phyloP scores from a whole-genome alignment of 768 basidiomycete genomes.

The Boletus pseudopeckii region DNA sequence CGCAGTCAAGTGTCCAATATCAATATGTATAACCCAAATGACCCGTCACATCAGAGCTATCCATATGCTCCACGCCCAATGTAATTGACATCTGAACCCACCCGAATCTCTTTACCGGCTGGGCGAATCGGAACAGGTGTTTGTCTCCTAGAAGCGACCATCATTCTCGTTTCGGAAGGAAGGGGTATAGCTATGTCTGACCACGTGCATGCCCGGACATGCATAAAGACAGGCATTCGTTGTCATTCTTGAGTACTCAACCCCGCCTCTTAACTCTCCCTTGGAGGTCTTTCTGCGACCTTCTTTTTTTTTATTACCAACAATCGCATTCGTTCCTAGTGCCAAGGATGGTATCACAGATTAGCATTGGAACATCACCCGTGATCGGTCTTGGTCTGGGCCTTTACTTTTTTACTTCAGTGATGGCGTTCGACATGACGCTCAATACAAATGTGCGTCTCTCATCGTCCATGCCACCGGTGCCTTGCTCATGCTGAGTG shows the following conservation, averaged over 20 bases:
- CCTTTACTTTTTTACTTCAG: conserved; percentile 10
- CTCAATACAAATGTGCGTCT: conserved; percentile 22
- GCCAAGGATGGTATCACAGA: conserved; percentile 10
- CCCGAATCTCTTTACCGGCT: neutral
- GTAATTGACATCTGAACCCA: neutral
- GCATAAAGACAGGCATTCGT: conserved; percentile 11
- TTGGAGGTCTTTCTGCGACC: neutral
- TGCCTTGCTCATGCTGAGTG: neutral
- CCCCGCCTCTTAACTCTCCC: neutral
- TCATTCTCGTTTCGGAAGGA: conserved; percentile 3
- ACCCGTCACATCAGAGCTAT: neutral
- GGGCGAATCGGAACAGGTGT: conserved; percentile 17
- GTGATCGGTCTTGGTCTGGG: conserved; percentile 15
- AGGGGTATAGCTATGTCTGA: conserved; percentile 7
- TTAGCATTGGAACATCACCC: neutral
- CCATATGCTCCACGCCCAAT: neutral
- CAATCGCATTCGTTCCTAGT: neutral
- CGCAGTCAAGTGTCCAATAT: neutral
- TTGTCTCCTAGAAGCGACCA: neutral
- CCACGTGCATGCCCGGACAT: conserved; percentile 11
- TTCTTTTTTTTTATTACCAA: neutral
- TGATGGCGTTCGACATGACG: conserved; percentile 26
- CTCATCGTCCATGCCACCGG: neutral
- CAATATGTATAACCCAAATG: neutral
- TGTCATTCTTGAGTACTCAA: neutral